phyloP scores from a whole-genome alignment of 2,329 filamentous ascomycete species.

The Fusarium sp. region DNA sequence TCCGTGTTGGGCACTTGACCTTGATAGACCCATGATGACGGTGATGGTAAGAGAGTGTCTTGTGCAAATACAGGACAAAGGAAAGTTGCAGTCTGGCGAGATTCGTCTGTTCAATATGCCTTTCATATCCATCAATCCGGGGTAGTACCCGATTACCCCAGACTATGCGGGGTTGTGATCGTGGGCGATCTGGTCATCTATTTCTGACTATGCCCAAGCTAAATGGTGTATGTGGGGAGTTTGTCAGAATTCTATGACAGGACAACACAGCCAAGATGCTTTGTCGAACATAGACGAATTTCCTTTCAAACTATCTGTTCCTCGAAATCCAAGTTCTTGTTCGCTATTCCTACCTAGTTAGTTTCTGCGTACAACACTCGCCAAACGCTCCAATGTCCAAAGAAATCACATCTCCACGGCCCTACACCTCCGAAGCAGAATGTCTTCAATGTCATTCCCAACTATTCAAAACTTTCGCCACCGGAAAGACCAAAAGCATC shows the following conservation, averaged over 20 bases:
- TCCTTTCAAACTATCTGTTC: too few relatives aligned
- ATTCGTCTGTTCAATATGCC: too few relatives aligned
- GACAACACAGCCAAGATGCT: too few relatives aligned
- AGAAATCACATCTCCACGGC: neutral
- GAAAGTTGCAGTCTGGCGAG: fast-evolving
- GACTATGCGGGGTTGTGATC: neutral
- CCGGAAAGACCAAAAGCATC: constrained; percentile 47
- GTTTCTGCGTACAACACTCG: too few relatives aligned
- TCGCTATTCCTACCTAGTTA: too few relatives aligned
- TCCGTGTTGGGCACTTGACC: neutral
- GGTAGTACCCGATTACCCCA: fast-evolving
- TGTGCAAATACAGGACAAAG: neutral
- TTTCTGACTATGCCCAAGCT: neutral
- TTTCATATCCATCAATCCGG: fast-evolving
- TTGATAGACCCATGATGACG: fast-evolving
- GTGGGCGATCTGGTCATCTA: neutral
- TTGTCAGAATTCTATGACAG: neutral
- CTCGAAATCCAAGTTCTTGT: too few relatives aligned
- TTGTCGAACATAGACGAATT: too few relatives aligned
- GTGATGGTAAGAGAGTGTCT: neutral
- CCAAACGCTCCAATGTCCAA: neutral
- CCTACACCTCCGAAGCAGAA: neutral
- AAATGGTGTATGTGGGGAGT: neutral
- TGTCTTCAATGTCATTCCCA: neutral
- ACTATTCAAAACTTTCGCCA: neutral